Base-by-base conservation (phyloP, 768 basidiomycete genomes). In the Mycena crocata region DNA sequence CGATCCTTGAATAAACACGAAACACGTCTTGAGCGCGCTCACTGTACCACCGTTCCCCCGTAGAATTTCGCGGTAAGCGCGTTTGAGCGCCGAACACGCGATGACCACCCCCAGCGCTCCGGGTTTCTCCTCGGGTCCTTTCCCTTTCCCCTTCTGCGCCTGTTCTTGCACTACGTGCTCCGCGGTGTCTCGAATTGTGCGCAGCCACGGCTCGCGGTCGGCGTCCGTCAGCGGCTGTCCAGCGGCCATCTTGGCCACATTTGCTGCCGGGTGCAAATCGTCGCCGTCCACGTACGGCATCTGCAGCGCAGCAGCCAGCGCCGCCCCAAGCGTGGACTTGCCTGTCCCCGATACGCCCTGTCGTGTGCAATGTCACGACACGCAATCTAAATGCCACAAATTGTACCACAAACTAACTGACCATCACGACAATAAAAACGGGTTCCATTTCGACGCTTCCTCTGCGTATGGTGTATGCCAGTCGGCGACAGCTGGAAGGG, bases 201-300 rank as follows among this genome's bases (percentile, higher is more conserved):
- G 85, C 5, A 99, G 85, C 96, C 97, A 98, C 0, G 96, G 95
- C 69, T 86, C 83, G 23, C 95, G 89, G 75, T 98, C 96, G 3
- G 80, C 85, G 73, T 98, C 96, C 3, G 83, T 90, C 69, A 99
- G 81, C 6, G 95, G 91, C 26, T 82, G 78, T 0, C 95, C 95
- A 1, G 80, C 74, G 6, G 88, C 79, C 96, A 98, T 98, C 85
- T 98, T 99, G 31, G 87, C 90, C 44, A 97, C 86, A 77, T 97
- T 97, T 15, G 86, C 77, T 26, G 82, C 73, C 0, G 96, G 92
- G 75, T 98, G 96, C 31, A 98, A 84, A 67, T 92, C 90, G 75
- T 98, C 96, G 31, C 92, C 96, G 73, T 98, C 96, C 64, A 95
- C 81, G 80, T 93, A 97, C 1, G 94, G 90, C 65, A 94, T 68